A percentile compares a stretch with the other conserved stretches of the same genome.
Evolutionary conservation across 495 filamentous ascomycete genomes (phyloP).

Genomic region (Mytilinidion resinicola): DNA sequence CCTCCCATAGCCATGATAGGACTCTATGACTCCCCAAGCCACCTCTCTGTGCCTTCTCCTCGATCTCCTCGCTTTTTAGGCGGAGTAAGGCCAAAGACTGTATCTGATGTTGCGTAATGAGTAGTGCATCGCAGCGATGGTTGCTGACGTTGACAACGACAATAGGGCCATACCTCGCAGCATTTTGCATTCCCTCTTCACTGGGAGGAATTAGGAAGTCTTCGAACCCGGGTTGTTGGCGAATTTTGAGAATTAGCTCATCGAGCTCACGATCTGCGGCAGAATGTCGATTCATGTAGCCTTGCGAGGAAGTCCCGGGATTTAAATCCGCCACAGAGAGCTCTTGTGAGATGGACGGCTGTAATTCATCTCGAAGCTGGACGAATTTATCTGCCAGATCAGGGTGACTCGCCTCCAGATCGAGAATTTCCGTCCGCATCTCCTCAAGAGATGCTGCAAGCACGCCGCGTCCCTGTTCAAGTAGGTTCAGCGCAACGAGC

Average conservation of each 20-base stretch:
- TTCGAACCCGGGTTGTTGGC: neutral
- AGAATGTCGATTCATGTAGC: neutral
- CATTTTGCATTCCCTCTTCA: neutral
- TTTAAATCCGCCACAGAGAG: neutral
- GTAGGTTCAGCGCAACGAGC: neutral
- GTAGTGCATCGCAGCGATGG: neutral
- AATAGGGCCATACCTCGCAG: neutral
- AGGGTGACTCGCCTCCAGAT: neutral
- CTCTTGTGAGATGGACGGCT: neutral
- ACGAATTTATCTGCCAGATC: neutral
- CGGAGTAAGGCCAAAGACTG: neutral
- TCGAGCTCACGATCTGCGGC: neutral
- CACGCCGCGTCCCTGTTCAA: neutral
- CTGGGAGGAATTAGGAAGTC: neutral
- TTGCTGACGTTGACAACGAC: neutral
- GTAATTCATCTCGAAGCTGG: neutral
- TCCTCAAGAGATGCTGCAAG: neutral
- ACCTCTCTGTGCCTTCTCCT: neutral
- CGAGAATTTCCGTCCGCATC: neutral
- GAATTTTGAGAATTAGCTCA: neutral
- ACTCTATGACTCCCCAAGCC: neutral
- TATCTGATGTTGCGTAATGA: neutral
- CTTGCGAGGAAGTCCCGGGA: neutral
- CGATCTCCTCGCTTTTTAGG: neutral
- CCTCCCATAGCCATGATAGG: neutral